These are phyloP conservation scores for Flammula alnicola DNA, from an alignment of 1,284 basidiomycete genomes.

Conservation along the genomic window DNA sequence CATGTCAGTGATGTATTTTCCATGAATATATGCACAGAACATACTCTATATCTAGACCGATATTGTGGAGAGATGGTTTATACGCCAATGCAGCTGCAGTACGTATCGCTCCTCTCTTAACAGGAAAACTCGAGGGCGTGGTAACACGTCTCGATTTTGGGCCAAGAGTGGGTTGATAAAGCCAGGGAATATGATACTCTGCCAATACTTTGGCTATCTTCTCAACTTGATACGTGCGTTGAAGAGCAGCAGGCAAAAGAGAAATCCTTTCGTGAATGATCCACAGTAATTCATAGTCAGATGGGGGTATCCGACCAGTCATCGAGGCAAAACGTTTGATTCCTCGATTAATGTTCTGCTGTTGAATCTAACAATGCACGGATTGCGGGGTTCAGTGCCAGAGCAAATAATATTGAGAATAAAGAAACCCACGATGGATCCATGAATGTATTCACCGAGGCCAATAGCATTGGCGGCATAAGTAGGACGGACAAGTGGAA, in stretches of 20 bases:
- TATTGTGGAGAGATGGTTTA: too few species aligned
- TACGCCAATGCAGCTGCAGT: too few species aligned
- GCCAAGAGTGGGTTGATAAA: too few species aligned
- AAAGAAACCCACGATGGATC: conserved; percentile 13
- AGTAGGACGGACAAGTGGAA: conserved; percentile 8
- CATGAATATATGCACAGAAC: neutral
- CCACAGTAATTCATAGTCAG: conserved; percentile 12
- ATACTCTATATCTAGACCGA: conserved; percentile 18
- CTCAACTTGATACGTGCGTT: conserved; percentile 6
- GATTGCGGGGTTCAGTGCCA: neutral
- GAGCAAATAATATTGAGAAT: neutral
- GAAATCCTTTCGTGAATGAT: conserved; percentile 14
- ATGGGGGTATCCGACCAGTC: conserved; percentile 17
- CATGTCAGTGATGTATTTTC: too few species aligned
- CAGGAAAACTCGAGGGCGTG: too few species aligned
- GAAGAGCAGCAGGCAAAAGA: conserved; percentile 20
- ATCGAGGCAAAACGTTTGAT: conserved; percentile 31
- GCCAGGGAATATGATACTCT: neutral
- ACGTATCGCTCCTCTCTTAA: too few species aligned
- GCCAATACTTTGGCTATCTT: conserved; percentile 4
- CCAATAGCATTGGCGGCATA: neutral
- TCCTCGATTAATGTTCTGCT: conserved; percentile 35
- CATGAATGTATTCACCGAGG: conserved; percentile 9
- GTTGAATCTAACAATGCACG: conserved; percentile 28
- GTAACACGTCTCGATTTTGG: too few species aligned